phyloP scores from a whole-genome alignment of 2,329 filamentous ascomycete genomes.

The Tolypocladium pustulatum region DNA sequence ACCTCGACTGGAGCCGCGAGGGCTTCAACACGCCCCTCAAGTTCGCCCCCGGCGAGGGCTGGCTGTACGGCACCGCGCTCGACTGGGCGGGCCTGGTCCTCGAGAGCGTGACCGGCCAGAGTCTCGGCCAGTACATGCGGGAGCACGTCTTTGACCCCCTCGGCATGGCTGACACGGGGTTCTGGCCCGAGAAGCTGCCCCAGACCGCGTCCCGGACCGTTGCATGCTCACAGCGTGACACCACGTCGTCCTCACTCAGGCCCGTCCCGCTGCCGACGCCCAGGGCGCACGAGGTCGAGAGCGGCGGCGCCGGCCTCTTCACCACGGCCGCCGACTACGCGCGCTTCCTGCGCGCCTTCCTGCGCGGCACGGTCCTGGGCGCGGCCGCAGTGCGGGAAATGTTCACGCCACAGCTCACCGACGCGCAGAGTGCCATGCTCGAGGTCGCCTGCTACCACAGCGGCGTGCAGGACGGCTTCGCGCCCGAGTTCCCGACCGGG shows the following conservation, averaged over 20 bases:
- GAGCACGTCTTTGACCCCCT: conserved; percentile 24
- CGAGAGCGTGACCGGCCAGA: conserved; percentile 25
- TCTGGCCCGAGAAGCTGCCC: conserved; percentile 20
- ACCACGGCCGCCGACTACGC: conserved; percentile 30
- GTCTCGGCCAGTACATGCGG: conserved; percentile 26
- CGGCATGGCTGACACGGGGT: conserved; percentile 24
- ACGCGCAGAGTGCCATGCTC: conserved; percentile 11
- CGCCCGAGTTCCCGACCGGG: conserved; percentile 24
- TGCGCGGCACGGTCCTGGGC: conserved; percentile 19
- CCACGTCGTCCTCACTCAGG: conserved; percentile 7
- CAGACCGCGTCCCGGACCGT: conserved; percentile 13
- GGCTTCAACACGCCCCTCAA: conserved; percentile 31
- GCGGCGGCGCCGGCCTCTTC: conserved; percentile 33
- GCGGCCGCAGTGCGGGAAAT: conserved; percentile 21
- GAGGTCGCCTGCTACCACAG: conserved; percentile 10
- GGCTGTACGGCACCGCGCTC: conserved; percentile 34
- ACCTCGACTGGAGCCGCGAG: conserved; percentile 21
- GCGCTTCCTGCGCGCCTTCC: conserved; percentile 20
- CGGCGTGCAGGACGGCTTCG: conserved; percentile 14
- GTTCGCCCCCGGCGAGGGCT: conserved; percentile 34
- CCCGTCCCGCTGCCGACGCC: conserved; percentile 10
- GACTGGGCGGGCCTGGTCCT: conserved; percentile 38
- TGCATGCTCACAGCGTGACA: conserved; percentile 10
- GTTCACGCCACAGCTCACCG: conserved; percentile 29
- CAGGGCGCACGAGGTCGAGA: conserved; percentile 23